phyloP scores from a whole-genome alignment of 106 monocot genomes.

The Amphibolis antarctica region DNA sequence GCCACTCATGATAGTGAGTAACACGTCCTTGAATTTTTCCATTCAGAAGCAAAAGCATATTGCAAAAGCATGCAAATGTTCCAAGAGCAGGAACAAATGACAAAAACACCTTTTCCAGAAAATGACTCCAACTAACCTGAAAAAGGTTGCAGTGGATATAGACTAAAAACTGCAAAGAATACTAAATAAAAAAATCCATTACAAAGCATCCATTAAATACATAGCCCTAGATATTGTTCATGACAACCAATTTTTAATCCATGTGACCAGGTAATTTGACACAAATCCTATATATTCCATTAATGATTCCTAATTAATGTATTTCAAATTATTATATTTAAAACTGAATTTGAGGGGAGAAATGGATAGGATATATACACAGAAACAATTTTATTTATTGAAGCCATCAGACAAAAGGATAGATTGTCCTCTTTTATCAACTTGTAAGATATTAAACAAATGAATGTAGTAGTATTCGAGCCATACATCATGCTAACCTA shows the following conservation, averaged over 20 bases:
- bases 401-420: not conserved
- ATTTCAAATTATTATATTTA: too few relatives aligned
- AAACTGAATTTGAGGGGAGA: too few relatives aligned
- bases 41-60: conserved; percentile 33
- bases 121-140: conserved; percentile 2
- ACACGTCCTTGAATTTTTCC: conserved; percentile 19
- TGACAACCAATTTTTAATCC: not conserved
- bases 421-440: not conserved
- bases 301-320: not conserved
- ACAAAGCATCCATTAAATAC: not conserved
- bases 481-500: not conserved
- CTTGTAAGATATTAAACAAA: too few relatives aligned
- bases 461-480: too few relatives aligned
- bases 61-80: conserved; percentile 38
- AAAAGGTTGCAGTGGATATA: not conserved
- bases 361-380: not conserved
- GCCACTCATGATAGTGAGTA: conserved; percentile 42
- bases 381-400: not conserved
- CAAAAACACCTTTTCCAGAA: conserved; percentile 37
- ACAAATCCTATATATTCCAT: not conserved
- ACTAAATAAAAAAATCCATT: not conserved
- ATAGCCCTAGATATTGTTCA: not conserved
- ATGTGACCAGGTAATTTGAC: not conserved
- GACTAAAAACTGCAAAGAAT: not conserved
- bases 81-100: conserved; percentile 34